A percentile compares a stretch with the other conserved stretches of the same genome.
Conservation (phyloP, 495 filamentous ascomycete genomes). For the Podospora pseudocomata region DNA sequence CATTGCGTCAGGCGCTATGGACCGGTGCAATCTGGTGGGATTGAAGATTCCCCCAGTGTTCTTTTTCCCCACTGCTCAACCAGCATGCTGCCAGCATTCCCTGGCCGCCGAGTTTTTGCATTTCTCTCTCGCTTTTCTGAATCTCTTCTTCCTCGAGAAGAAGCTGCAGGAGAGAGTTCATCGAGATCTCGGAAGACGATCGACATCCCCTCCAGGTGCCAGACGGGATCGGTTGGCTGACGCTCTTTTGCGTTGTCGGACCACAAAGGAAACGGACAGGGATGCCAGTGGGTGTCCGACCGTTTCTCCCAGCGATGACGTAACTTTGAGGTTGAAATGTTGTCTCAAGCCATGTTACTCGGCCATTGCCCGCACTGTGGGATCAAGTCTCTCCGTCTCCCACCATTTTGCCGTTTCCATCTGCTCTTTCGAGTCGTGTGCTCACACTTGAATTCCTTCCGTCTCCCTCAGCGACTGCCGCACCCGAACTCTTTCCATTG, state of each 20-base stretch:
- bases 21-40: constrained; percentile 19
- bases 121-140: background rate
- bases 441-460: background rate
- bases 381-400: constrained; percentile 13
- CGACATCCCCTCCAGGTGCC: background rate
- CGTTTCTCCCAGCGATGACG: constrained; percentile 31
- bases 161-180: background rate
- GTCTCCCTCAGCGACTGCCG: background rate
- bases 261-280: constrained; percentile 7
- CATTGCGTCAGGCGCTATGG: constrained; percentile 26
- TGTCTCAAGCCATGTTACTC: constrained; percentile 28
- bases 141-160: background rate
- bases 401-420: background rate
- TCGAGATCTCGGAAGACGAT: background rate
- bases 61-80: constrained; percentile 4
- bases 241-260: background rate
- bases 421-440: background rate
- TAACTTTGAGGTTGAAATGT: constrained; percentile 31
- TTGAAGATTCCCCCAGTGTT: background rate
- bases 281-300: constrained; percentile 25
- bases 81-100: constrained; percentile 2
- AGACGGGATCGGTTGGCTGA: constrained; percentile 1
- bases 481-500: background rate
- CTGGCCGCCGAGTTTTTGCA: background rate
- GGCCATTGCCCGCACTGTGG: constrained; percentile 28